Evolutionary conservation across 1,139 yeast genomes (phyloP), one percentile per base, ranked within the genome.

Genomic region (Protomyces lactucae-debilis): DNA sequence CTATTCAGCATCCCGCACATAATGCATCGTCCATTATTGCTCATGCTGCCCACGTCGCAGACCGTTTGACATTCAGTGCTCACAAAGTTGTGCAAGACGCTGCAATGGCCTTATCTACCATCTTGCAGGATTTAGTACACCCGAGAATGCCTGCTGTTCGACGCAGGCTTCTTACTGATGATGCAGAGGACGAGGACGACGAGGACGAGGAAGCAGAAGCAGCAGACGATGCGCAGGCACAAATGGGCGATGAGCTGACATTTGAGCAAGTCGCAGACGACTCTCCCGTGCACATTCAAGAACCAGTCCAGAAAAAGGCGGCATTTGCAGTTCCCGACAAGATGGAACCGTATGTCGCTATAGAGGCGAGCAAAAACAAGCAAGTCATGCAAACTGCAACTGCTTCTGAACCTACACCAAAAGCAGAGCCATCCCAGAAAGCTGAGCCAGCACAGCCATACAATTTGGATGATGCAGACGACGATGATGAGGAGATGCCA

Each of bases 101-200:
- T 2, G 63, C 57, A 5, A 28, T 28, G 2, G n/a, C 43, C 8
- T 40, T 43, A 16, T n/a, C 45, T 39, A 45, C 43, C 23, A 37
- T 40, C 6, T 2, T 52, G 14, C 59, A 60, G 23, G 59, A 52
- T 10, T 21, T 54, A 18, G 39, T 60, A 16, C 59, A 55, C 37
- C 64, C 59, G 21, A 43, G 63, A n/a, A 36, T 59, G n/a, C 63
- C 63, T 9, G 51, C 64, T 21, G n/a, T 55, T 14, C 54, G 51
- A 2, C 64, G 64, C 16, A 28, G 32, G 5, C 16, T 23, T 9
- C 57, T 18, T 3, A 16, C 18, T 16, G 28, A 10, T 18, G 32
- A 37, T 14, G 51, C 39, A 4, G 55, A 25, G 40, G 14, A 48
- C 16, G 51, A 55, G 21, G 59, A 55, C 6, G 37, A 25, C 10